phyloP scores from a whole-genome alignment of 306 rosid genomes.

The Dalbergia cochinchinensis region DNA sequence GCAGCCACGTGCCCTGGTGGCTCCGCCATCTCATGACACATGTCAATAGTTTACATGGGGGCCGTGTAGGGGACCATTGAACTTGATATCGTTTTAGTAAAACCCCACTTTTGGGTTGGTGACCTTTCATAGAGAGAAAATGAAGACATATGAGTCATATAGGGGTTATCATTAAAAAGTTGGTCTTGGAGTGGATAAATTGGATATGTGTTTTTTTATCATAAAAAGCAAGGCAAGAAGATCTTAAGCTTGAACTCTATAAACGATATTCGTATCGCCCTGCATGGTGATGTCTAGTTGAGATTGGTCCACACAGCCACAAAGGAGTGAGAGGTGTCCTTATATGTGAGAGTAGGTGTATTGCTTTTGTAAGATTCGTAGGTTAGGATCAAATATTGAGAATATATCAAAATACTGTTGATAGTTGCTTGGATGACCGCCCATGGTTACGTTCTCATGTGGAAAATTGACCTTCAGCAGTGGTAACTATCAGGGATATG shows the following conservation, averaged over 20 bases:
- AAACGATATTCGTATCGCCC: constrained; percentile 16
- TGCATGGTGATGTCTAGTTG: constrained; percentile 38
- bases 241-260: constrained; percentile 30
- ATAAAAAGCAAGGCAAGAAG: background rate
- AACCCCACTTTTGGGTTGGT: constrained; percentile 54
- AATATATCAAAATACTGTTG: constrained; percentile 14
- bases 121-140: constrained; percentile 42
- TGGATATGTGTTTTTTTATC: constrained; percentile 16
- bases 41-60: constrained; percentile 33
- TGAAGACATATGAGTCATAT: background rate
- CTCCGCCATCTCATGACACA: constrained; percentile 38
- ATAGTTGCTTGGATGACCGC: constrained; percentile 46
- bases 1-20: constrained; percentile 46
- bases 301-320: constrained; percentile 48
- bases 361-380: constrained; percentile 32
- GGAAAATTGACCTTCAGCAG: constrained; percentile 52
- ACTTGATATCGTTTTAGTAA: constrained; percentile 29
- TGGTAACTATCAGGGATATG: constrained; percentile 40
- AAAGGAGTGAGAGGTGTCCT: constrained; percentile 6
- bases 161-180: constrained; percentile 21
- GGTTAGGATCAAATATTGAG: constrained; percentile 48
- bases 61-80: constrained; percentile 51
- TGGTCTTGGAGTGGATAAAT: constrained; percentile 26
- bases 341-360: background rate
- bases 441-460: constrained; percentile 59